Evolutionary conservation across 2,329 filamentous ascomycete species (phyloP).

Genomic region (Didymella arachidicola): DNA sequence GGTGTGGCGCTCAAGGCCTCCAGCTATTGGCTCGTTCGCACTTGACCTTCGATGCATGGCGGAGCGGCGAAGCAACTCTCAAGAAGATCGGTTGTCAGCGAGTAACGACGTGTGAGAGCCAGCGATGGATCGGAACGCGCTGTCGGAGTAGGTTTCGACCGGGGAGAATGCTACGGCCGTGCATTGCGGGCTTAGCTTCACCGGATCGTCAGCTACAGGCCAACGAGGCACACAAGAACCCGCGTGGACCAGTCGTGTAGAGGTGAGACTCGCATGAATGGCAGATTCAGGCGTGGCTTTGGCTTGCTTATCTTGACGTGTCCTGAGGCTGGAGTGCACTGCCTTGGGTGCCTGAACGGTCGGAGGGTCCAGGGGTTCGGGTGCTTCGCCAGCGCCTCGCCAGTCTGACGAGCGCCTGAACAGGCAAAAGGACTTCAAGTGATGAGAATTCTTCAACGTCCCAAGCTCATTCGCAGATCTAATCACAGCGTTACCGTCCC

Average conservation of each 20-base stretch:
- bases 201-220: constrained; percentile 5
- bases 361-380: constrained; percentile 3
- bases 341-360: constrained; percentile 16
- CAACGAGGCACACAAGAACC: constrained; percentile 7
- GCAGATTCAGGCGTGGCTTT: constrained; percentile 10
- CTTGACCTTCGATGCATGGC: constrained; percentile 4
- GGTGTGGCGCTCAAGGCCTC: background rate
- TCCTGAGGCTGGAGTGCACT: constrained; percentile 22
- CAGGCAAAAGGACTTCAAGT: background rate
- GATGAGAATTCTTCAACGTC: background rate
- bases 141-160: constrained; percentile 1
- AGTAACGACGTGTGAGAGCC: constrained; percentile 1
- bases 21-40: constrained; percentile 19
- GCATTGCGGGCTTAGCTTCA: constrained; percentile 11
- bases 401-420: background rate
- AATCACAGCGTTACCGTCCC: background rate
- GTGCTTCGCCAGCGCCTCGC: background rate
- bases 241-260: background rate
- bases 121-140: background rate
- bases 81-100: constrained; percentile 8
- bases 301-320: constrained; percentile 17
- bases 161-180: constrained; percentile 6
- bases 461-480: no score
- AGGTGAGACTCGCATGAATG: constrained; percentile 1
- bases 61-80: constrained; percentile 21